Conservation (phyloP, 2,329 filamentous ascomycete species). For the Ophiostoma sp. region DNA sequence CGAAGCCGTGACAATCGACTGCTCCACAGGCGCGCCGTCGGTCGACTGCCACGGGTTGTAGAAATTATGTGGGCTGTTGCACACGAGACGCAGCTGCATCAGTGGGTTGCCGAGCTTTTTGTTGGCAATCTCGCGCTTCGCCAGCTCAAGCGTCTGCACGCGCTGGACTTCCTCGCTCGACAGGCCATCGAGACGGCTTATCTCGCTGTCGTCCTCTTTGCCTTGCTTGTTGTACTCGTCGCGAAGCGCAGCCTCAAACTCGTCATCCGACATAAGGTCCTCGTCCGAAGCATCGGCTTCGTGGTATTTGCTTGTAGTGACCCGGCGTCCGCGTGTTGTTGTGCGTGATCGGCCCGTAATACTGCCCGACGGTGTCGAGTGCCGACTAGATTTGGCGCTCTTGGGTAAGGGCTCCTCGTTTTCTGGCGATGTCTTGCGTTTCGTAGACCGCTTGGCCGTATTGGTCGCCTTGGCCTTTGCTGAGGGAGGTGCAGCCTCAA, state of each 20-base stretch:
- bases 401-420: constrained; percentile 48
- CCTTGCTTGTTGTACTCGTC: constrained; percentile 46
- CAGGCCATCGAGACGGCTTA: constrained; percentile 31
- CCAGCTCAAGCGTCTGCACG: constrained; percentile 64
- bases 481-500: constrained; percentile 12
- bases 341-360: constrained; percentile 47
- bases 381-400: constrained; percentile 66
- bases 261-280: constrained; percentile 66
- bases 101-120: constrained; percentile 93
- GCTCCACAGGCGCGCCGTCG: constrained; percentile 53
- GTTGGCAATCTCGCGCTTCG: constrained; percentile 78
- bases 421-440: constrained; percentile 36
- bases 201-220: constrained; percentile 37
- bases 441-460: constrained; percentile 20
- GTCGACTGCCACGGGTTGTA: constrained; percentile 76
- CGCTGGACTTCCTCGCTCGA: constrained; percentile 58
- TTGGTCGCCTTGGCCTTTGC: constrained; percentile 26
- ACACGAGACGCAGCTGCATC: constrained; percentile 85
- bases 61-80: constrained; percentile 93
- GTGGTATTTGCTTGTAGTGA: constrained; percentile 42
- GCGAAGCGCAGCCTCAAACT: constrained; percentile 75
- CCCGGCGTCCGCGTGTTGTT: constrained; percentile 31
- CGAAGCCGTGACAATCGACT: constrained; percentile 76
- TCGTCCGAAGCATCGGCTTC: constrained; percentile 56
- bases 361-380: constrained; percentile 62